phyloP scores from a whole-genome alignment of 2,329 filamentous ascomycete species.

The Botrytis fragariae region DNA sequence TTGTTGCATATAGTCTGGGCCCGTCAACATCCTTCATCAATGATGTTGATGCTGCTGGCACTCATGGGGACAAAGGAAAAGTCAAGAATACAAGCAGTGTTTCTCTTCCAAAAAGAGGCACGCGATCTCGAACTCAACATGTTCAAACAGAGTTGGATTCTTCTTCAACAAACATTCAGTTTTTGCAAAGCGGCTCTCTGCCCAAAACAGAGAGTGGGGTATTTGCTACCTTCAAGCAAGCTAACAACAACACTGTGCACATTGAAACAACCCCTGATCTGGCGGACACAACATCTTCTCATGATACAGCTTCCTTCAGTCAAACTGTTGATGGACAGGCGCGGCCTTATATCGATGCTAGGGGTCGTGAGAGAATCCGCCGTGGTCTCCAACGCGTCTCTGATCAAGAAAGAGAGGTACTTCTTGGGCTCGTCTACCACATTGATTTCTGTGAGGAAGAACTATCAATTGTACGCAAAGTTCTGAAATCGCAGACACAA shows the following conservation, averaged over 20 bases:
- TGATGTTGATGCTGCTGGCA: background rate
- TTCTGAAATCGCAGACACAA: slow-evolving; percentile 7
- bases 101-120: background rate
- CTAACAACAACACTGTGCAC: background rate
- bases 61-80: background rate
- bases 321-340: background rate
- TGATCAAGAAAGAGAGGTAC: slow-evolving; percentile 1
- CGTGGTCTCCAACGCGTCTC: slow-evolving; percentile 20
- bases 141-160: background rate
- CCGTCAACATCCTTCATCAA: background rate
- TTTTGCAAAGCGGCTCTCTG: background rate
- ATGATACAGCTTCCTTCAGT: background rate
- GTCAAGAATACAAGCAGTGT: background rate
- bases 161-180: background rate
- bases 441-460: slow-evolving; percentile 28
- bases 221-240: background rate
- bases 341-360: slow-evolving; percentile 22
- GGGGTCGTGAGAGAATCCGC: slow-evolving; percentile 15
- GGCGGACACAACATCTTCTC: background rate
- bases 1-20: slow-evolving; percentile 6
- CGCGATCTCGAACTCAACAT: background rate
- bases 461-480: background rate
- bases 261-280: background rate
- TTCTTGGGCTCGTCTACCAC: slow-evolving; percentile 20
- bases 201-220: background rate